Conservation (phyloP, 768 basidiomycete genomes). For the Podaxis rugospora region DNA sequence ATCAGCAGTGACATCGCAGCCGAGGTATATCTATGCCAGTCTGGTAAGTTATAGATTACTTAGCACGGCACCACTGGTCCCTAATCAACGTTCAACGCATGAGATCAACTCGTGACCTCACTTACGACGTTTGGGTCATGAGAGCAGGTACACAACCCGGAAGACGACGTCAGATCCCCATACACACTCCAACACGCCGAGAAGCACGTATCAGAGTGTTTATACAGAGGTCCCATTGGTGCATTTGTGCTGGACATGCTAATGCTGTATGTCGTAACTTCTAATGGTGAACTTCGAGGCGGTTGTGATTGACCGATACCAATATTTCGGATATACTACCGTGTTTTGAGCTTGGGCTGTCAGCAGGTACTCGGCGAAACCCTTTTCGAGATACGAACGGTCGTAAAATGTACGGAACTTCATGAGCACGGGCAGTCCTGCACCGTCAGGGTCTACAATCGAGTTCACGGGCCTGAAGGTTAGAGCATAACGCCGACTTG, state of each 20-base stretch:
- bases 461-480: not conserved
- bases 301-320: not conserved
- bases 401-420: too few relatives aligned
- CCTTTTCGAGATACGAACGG: not conserved
- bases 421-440: too few relatives aligned
- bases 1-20: not conserved
- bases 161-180: not conserved
- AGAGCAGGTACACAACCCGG: not conserved
- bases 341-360: not conserved
- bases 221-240: not conserved
- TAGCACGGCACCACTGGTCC: not conserved
- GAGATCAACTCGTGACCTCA: slow-evolving; percentile 1
- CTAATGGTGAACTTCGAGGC: not conserved
- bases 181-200: not conserved
- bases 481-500: not conserved
- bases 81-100: not conserved
- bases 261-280: too few relatives aligned
- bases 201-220: not conserved
- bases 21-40: not conserved
- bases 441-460: not conserved
- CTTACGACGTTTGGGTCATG: slow-evolving; percentile 3
- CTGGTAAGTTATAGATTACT: not conserved
- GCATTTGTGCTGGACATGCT: not conserved
- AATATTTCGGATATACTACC: not conserved
- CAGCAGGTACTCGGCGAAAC: not conserved